Percentiles rank a stretch among this genome's conserved stretches.
Evolutionary conservation across 2,329 filamentous ascomycete genomes (phyloP).

Genomic region (Trichoderma brevicompactum): DNA sequence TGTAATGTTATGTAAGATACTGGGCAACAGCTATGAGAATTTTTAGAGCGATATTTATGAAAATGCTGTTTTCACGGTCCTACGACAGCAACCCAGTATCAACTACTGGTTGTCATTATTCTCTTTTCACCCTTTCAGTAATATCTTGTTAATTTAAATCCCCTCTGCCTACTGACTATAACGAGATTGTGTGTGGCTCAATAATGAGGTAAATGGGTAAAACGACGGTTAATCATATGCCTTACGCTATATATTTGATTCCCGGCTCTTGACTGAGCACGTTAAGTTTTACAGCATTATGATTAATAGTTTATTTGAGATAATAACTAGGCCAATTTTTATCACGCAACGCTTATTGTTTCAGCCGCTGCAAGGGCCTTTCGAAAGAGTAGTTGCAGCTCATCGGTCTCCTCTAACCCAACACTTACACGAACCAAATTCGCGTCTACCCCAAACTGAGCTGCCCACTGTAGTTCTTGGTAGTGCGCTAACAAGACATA

Average conservation of each 20-base stretch:
- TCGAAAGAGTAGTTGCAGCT: constrained; percentile 67
- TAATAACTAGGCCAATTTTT: not conserved
- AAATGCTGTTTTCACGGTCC: not conserved
- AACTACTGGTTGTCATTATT: not conserved
- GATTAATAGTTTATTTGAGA: not conserved
- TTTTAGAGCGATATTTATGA: not conserved
- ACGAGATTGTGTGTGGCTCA: not conserved
- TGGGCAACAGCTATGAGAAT: not conserved
- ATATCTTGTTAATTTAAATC: not conserved
- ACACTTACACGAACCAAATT: constrained; percentile 86
- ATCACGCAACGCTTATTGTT: not conserved
- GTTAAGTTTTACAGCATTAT: not conserved
- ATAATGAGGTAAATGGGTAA: not conserved
- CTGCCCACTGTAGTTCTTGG: constrained; percentile 87
- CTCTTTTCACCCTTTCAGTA: not conserved
- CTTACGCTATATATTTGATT: not conserved
- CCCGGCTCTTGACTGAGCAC: too few relatives aligned
- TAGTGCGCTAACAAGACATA: constrained; percentile 94
- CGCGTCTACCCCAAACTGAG: constrained; percentile 77
- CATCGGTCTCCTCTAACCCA: constrained; percentile 77
- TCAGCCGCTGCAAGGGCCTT: constrained; percentile 68
- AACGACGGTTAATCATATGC: not conserved
- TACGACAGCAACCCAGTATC: not conserved
- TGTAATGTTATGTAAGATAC: constrained; percentile 46
- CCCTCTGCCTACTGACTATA: not conserved